These are phyloP conservation scores for Leishmania tarentolae DNA, from an alignment of 208 protist genomes.

Conservation along the genomic window DNA sequence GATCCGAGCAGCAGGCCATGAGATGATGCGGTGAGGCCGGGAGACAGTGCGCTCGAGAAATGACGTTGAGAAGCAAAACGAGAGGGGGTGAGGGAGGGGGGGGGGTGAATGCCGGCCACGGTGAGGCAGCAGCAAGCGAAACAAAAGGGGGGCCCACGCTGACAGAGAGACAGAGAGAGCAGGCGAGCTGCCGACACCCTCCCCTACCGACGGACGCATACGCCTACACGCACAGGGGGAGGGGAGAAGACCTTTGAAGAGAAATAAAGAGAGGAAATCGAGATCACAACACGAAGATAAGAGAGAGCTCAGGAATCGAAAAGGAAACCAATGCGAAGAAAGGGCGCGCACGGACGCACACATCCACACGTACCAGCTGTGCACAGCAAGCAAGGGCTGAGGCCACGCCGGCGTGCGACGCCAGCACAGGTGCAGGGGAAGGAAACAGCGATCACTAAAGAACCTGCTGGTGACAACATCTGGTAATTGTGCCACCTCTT, in stretches of 20 bases:
- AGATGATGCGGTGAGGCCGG: not conserved
- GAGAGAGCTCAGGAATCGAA: not conserved
- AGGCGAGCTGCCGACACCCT: not conserved
- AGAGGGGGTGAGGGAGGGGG: not conserved
- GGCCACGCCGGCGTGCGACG: not conserved
- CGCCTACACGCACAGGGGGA: not conserved
- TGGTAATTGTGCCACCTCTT: too few relatives aligned
- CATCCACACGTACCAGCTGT: not conserved
- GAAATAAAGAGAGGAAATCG: not conserved
- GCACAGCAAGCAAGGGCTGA: not conserved
- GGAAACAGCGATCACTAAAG: not conserved
- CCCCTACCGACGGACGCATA: not conserved
- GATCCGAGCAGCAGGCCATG: not conserved
- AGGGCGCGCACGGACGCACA: not conserved
- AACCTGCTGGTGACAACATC: not conserved
- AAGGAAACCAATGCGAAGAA: not conserved
- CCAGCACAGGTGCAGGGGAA: not conserved
- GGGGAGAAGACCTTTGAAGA: not conserved
- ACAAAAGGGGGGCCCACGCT: not conserved
- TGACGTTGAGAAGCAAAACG: not conserved
- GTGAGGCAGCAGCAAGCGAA: not conserved
- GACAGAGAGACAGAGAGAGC: not conserved
- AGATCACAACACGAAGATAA: not conserved
- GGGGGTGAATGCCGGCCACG: not conserved
- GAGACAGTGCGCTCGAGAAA: not conserved